Evolutionary conservation across 768 basidiomycete genomes (phyloP).

Genomic region (Rhizopogon roseolus): DNA sequence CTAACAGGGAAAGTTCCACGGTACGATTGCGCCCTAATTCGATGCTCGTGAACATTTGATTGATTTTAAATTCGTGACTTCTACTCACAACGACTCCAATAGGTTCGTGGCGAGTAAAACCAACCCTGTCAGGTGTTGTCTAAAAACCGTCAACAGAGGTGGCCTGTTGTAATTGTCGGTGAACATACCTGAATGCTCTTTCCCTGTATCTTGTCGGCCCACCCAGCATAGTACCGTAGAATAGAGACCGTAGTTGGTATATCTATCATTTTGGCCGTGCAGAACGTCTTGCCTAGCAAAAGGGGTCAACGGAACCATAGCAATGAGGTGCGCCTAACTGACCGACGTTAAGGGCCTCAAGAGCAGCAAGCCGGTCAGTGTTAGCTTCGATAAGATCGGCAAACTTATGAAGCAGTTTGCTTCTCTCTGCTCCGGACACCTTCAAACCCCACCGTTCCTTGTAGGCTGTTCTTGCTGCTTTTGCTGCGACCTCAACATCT

Average conservation of each 20-base stretch:
- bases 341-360: constrained; percentile 73
- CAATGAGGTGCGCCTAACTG: constrained; percentile 20
- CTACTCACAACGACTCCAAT: constrained; percentile 44
- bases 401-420: constrained; percentile 56
- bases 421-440: constrained; percentile 45
- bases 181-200: constrained; percentile 56
- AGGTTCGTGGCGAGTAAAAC: constrained; percentile 59
- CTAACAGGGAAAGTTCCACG: constrained; percentile 58
- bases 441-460: constrained; percentile 69
- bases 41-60: constrained; percentile 18
- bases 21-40: constrained; percentile 46
- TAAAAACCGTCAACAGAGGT: constrained; percentile 9
- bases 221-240: constrained; percentile 81
- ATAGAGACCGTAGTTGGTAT: constrained; percentile 40
- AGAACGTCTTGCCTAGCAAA: constrained; percentile 49
- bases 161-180: not conserved
- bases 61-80: constrained; percentile 60
- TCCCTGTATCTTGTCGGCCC: constrained; percentile 83
- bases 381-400: constrained; percentile 60
- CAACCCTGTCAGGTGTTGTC: constrained; percentile 30
- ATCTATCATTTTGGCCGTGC: constrained; percentile 44
- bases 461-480: constrained; percentile 55
- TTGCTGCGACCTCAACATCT: constrained; percentile 77
- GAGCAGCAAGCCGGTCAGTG: constrained; percentile 59
- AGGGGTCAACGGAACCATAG: not conserved